Conservation (phyloP, 2,329 filamentous ascomycete genomes). For the Tothia fuscella region DNA sequence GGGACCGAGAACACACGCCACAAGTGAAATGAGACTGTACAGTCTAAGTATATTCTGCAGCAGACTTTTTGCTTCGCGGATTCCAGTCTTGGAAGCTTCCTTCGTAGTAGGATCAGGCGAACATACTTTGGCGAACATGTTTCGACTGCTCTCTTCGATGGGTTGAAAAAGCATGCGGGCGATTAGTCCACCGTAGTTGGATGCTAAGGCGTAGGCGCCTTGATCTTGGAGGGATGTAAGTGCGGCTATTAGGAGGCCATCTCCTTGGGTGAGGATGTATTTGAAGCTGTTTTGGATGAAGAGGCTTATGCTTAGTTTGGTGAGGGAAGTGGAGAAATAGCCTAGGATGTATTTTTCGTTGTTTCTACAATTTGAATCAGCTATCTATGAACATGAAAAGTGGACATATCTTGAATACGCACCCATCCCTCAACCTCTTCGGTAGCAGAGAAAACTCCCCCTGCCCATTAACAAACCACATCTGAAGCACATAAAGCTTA, state of each 20-base stretch:
- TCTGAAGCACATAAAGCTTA: slow-evolving; percentile 54
- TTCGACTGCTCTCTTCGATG: slow-evolving; percentile 84
- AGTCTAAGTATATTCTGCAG: slow-evolving; percentile 54
- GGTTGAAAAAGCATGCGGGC: slow-evolving; percentile 88
- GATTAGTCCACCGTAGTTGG: slow-evolving; percentile 80
- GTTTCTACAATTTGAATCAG: neutral
- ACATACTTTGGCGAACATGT: slow-evolving; percentile 76
- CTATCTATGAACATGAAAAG: neutral
- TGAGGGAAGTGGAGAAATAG: slow-evolving; percentile 54
- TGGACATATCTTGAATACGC: slow-evolving; percentile 14
- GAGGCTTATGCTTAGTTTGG: slow-evolving; percentile 66
- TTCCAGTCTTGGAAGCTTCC: neutral
- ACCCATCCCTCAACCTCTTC: slow-evolving; percentile 31
- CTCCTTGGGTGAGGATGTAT: slow-evolving; percentile 86
- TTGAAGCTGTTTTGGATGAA: slow-evolving; percentile 84
- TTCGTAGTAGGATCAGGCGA: slow-evolving; percentile 22
- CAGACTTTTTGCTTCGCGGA: slow-evolving; percentile 33
- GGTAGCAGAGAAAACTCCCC: slow-evolving; percentile 59
- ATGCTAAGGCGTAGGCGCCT: slow-evolving; percentile 83
- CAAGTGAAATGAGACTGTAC: slow-evolving; percentile 62
- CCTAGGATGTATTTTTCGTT: slow-evolving; percentile 14
- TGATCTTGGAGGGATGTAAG: slow-evolving; percentile 70
- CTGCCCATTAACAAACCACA: slow-evolving; percentile 41
- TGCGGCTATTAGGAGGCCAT: slow-evolving; percentile 73
- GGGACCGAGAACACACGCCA: slow-evolving; percentile 61